Evolutionary conservation across 75 land plant species (phyloP).

Genomic region (Sequoia sempervirens): DNA sequence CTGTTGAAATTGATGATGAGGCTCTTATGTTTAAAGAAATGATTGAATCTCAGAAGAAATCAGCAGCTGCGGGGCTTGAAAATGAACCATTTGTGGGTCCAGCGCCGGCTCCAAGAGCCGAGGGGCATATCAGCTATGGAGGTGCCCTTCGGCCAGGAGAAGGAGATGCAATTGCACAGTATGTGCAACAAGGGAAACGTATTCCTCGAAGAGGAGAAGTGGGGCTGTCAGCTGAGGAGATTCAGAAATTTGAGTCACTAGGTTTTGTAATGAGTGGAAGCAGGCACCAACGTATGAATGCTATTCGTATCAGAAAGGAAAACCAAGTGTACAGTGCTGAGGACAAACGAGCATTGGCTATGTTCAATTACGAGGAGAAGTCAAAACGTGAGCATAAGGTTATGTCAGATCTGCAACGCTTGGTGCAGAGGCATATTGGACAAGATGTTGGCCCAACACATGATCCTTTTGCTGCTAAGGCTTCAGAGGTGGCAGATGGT

Average conservation of each 20-base stretch:
- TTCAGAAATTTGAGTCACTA: constrained; percentile 82
- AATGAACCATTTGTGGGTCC: constrained; percentile 86
- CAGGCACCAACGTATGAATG: constrained; percentile 99
- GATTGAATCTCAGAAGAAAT: constrained; percentile 76
- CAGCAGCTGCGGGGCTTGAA: constrained; percentile 43
- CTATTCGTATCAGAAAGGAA: constrained; percentile 97
- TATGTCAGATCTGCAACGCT: constrained; percentile 91
- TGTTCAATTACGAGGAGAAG: constrained; percentile 98
- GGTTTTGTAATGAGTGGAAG: constrained; percentile 99
- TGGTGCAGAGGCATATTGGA: constrained; percentile 93
- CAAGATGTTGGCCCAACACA: constrained; percentile 81
- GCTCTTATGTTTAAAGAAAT: constrained; percentile 70
- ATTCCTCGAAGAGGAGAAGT: constrained; percentile 99
- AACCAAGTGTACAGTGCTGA: constrained; percentile 99
- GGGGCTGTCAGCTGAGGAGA: constrained; percentile 97
- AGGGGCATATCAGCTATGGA: constrained; percentile 99
- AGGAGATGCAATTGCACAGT: constrained; percentile 99
- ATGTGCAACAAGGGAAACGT: constrained; percentile 99
- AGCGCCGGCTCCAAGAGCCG: constrained; percentile 82
- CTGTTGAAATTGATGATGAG: constrained; percentile 54
- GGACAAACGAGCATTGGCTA: constrained; percentile 94
- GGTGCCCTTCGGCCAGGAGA: constrained; percentile 98
- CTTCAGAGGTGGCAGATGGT: constrained; percentile 27
- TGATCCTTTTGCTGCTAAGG: constrained; percentile 71
- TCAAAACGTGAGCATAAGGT: constrained; percentile 96